Evolutionary conservation across 768 basidiomycete species (phyloP), one percentile per base, ranked within the genome.

Genomic region (Mycena metata): DNA sequence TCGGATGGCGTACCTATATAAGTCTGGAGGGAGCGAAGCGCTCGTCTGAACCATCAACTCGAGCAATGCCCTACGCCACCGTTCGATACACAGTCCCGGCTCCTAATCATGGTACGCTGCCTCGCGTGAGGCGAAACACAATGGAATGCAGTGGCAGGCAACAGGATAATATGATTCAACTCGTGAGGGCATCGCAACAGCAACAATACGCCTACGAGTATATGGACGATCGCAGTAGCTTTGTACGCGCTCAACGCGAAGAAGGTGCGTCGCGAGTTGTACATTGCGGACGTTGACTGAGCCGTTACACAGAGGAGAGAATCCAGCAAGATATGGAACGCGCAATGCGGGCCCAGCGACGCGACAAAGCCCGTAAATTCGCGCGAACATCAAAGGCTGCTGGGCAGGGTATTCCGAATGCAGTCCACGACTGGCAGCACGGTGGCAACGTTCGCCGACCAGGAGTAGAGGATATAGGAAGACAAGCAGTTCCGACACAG

Each of bases 171-270:
- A 57, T 72, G 55, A 65, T 69, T 35, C 63, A 63, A 24, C 64
- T 64, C 0, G 60, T 72, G n/a, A 72, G 55, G 49, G 67, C 56
- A 6, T 47, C 67, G 5, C 70, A 72, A 23, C 62, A 62, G 45
- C 67, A 69, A 23, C 63, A 66, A 43, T 66, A 65, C 17, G 69
- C 60, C 5, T 30, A 67, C 43, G 51, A 56, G 39, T 66, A 72
- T 35, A 51, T 65, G 4, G 70, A 72, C 41, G 67, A 72, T 60
- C 67, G 61, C n/a, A 35, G 61, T 30, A 72, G 70, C 55, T 72
- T 72, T 45, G 55, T 61, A 17, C 63, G 70, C 3, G 58, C 59
- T 1, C 63, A 65, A 55, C 41, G 56, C 47, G 70, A 47, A 55
- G 70, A 72, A 62, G 70, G 70, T 69, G n/a, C 3, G 43, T 24